Conservation (phyloP, 176 grass and related monocot genomes). For the Olyra latifolia region DNA sequence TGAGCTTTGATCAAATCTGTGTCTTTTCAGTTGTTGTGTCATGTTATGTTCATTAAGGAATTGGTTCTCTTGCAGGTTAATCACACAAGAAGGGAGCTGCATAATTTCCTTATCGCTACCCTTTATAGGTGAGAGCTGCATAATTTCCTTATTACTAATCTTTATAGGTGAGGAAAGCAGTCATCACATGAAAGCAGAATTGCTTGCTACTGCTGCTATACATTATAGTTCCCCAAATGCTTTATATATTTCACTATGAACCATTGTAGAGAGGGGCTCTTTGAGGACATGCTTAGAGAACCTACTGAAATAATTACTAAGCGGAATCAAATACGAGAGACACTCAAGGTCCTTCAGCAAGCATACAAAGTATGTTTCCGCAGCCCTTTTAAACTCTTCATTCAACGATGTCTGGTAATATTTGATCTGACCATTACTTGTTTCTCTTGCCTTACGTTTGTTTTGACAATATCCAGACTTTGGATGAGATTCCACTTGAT, state of each 20-base stretch:
- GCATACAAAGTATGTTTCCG: conserved; percentile 67
- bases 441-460: not conserved
- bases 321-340: conserved; percentile 81
- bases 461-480: conserved; percentile 55
- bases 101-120: conserved; percentile 86
- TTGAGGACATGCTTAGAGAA: conserved; percentile 88
- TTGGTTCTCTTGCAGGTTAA: conserved; percentile 80
- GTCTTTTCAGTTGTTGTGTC: conserved; percentile 1
- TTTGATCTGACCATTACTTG: not conserved
- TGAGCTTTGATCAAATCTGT: not conserved
- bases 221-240: not conserved
- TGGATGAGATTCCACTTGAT: conserved; percentile 96
- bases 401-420: not conserved
- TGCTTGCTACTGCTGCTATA: not conserved
- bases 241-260: conserved; percentile 8
- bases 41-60: conserved; percentile 25
- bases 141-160: conserved; percentile 84
- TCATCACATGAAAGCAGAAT: not conserved
- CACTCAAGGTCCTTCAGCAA: conserved; percentile 84
- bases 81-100: conserved; percentile 92
- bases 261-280: conserved; percentile 64
- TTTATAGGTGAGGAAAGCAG: conserved; percentile 86
- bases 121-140: conserved; percentile 92
- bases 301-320: conserved; percentile 86
- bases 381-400: not conserved